A percentile compares a stretch with the other conserved stretches of the same genome.
Conservation (phyloP, 345 rosid species). For the Leavenworthia alabamica region DNA sequence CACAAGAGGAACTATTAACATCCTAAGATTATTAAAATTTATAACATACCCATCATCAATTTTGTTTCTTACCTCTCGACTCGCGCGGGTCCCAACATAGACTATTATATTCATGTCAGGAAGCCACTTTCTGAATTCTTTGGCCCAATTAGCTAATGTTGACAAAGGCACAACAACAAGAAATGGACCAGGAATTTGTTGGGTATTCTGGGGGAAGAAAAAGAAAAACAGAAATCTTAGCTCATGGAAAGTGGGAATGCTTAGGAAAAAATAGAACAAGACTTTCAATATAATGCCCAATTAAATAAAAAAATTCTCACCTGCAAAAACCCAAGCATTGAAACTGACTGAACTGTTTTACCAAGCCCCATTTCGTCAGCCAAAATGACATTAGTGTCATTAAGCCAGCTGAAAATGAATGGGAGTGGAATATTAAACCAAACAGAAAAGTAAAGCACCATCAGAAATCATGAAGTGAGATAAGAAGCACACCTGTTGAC, state of each 20-base stretch:
- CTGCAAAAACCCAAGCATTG: slow-evolving; percentile 99
- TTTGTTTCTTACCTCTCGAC: slow-evolving; percentile 76
- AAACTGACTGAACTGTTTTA: slow-evolving; percentile 98
- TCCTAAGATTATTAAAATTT: background rate
- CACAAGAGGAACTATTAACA: slow-evolving; percentile 10
- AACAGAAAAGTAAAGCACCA: slow-evolving; percentile 10
- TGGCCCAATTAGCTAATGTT: slow-evolving; percentile 98
- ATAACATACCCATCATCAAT: background rate
- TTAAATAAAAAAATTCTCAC: slow-evolving; percentile 29
- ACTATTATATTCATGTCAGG: slow-evolving; percentile 87
- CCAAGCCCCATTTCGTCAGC: slow-evolving; percentile 99
- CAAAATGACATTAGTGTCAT: slow-evolving; percentile 98
- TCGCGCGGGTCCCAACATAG: slow-evolving; percentile 97
- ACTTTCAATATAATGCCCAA: background rate
- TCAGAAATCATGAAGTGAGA: background rate
- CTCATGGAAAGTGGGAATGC: slow-evolving; percentile 3
- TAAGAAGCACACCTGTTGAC: slow-evolving; percentile 72
- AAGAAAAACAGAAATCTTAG: slow-evolving; percentile 2
- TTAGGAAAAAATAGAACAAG: background rate
- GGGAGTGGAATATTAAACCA: slow-evolving; percentile 8
- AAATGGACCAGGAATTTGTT: slow-evolving; percentile 94
- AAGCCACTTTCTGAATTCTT: slow-evolving; percentile 98
- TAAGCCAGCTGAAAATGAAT: slow-evolving; percentile 72
- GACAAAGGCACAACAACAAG: slow-evolving; percentile 98
- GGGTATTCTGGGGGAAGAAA: slow-evolving; percentile 62